phyloP scores from a whole-genome alignment of 2,329 filamentous ascomycete genomes.

The Sporothrix humicola region DNA sequence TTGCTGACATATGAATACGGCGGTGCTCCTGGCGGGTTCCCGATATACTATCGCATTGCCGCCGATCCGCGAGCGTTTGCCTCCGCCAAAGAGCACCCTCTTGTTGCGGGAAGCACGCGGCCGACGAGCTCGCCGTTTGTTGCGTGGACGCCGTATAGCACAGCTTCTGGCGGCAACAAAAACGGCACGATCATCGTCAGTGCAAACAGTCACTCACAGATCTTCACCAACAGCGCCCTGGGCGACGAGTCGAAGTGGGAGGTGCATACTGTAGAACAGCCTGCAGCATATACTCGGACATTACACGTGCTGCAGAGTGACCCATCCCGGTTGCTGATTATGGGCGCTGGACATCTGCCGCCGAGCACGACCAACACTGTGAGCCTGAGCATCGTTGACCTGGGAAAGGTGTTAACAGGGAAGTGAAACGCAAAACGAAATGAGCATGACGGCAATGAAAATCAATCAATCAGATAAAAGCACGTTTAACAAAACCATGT shows the following conservation, averaged over 20 bases:
- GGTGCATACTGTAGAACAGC: constrained; percentile 46
- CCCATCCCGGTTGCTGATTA: constrained; percentile 50
- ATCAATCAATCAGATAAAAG: background rate
- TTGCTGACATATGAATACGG: constrained; percentile 71
- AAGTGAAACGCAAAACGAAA: background rate
- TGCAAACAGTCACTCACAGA: constrained; percentile 47
- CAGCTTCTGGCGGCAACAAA: constrained; percentile 52
- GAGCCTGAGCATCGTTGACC: constrained; percentile 46
- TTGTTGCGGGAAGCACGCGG: constrained; percentile 43
- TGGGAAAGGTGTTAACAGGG: constrained; percentile 34
- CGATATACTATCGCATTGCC: constrained; percentile 54
- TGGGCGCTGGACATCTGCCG: constrained; percentile 54
- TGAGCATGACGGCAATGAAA: no score
- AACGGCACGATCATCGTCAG: constrained; percentile 55
- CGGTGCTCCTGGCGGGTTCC: constrained; percentile 50
- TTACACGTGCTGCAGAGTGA: constrained; percentile 47
- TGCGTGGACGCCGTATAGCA: constrained; percentile 52
- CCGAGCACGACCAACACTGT: constrained; percentile 54
- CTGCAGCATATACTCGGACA: constrained; percentile 48
- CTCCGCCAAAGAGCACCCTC: constrained; percentile 43
- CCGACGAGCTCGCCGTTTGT: constrained; percentile 52
- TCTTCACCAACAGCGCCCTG: constrained; percentile 52
- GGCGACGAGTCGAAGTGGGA: constrained; percentile 49
- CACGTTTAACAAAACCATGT: background rate
- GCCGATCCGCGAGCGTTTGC: constrained; percentile 50